Evolutionary conservation across 306 rosid genomes (phyloP).

Genomic region (Macrotyloma uniflorum): DNA sequence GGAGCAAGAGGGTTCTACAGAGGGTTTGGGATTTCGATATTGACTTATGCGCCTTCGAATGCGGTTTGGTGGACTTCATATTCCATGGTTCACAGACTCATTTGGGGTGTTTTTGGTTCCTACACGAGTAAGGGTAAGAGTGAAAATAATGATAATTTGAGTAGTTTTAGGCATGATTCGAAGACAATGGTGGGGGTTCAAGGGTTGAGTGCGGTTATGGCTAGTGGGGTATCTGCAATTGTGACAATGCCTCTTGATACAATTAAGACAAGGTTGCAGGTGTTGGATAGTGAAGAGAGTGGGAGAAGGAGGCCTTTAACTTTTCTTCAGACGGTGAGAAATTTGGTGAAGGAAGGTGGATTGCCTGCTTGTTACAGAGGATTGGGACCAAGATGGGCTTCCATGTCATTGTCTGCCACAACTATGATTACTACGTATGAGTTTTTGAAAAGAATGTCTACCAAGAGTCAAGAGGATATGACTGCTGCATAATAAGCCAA

Average conservation of each 20-base stretch:
- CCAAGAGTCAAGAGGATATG: slow-evolving; percentile 62
- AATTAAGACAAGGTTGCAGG: slow-evolving; percentile 88
- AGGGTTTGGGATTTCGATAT: slow-evolving; percentile 85
- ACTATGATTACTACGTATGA: slow-evolving; percentile 97
- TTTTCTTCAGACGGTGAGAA: slow-evolving; percentile 63
- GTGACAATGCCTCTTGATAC: slow-evolving; percentile 95
- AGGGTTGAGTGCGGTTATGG: slow-evolving; percentile 85
- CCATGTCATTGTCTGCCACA: slow-evolving; percentile 95
- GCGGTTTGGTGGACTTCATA: slow-evolving; percentile 99
- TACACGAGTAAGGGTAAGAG: slow-evolving; percentile 51
- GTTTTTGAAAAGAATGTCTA: slow-evolving; percentile 81
- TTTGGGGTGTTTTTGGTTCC: slow-evolving; percentile 74
- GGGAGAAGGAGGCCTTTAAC: slow-evolving; percentile 76
- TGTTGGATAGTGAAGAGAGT: slow-evolving; percentile 82
- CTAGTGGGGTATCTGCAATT: slow-evolving; percentile 89
- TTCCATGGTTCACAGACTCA: slow-evolving; percentile 74
- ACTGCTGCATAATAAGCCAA: background rate
- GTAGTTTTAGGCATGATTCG: slow-evolving; percentile 58
- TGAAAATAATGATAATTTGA: slow-evolving; percentile 4
- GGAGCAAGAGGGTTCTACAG: slow-evolving; percentile 85
- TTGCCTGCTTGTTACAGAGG: slow-evolving; percentile 91
- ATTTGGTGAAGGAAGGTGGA: slow-evolving; percentile 85
- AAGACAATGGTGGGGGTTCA: slow-evolving; percentile 72
- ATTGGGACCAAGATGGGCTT: slow-evolving; percentile 94
- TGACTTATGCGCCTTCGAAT: slow-evolving; percentile 95